Evolutionary conservation across 2,329 filamentous ascomycete genomes (phyloP), one percentile per base, ranked within the genome.

Genomic region (Fusarium napiforme): DNA sequence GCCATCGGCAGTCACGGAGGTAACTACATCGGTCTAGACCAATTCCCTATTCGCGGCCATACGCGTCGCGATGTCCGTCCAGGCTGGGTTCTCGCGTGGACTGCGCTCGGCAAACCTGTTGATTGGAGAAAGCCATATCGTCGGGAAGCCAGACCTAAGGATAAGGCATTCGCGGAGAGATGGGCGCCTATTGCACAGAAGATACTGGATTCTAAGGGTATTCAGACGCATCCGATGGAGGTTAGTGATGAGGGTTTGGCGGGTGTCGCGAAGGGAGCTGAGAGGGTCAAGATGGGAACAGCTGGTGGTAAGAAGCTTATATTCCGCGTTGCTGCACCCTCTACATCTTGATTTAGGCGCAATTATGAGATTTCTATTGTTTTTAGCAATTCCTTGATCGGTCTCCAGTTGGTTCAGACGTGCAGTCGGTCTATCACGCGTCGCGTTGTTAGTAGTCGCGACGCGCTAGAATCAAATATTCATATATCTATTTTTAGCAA

Each of bases 31-130:
- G 72, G 66, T 5, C 59, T 78, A 2, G 74, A 78, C 23, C 64
- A 69, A 2, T 76, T 76, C 11, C 75, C 75, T 7, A 60, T 77
- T 2, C 73, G 73, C 7, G 74, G 72, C 9, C 75, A 78, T 47
- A 77, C 75, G 9, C 73, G 76, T 26, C 74, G 76, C 34, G 67
- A 60, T 26, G 67, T 78, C 26, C 49, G 57, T 39, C 68, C 76
- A 6, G 70, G 72, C 14, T 78, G 74, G 72, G 66, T 77, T 21
- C 68, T 66, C 49, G 65, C 66, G 4, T 70, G 67, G 46, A 77
- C 75, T 32, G 62, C 67, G 19, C 71, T 71, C 4, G 73, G 69
- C 2, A 58, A 69, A 10, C 60, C 57, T 5, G 67, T 71, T 10
- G 67, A 65, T 23, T 71, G 68, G 68, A 36, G 40, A 30, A 63